phyloP scores from a whole-genome alignment of 345 rosid genomes.

The Salix viminalis region DNA sequence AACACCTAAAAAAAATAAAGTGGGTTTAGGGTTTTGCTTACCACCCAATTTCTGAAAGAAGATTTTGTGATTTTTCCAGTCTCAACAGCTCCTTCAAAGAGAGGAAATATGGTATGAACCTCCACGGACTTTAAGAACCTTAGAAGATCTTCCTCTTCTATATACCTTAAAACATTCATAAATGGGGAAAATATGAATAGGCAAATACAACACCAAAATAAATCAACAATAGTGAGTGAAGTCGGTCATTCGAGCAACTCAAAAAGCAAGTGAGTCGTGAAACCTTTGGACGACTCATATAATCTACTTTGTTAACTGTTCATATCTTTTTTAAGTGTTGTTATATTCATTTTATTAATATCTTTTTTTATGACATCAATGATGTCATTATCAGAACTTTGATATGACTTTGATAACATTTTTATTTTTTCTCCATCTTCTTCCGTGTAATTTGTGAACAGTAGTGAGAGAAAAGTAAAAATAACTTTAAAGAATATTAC shows the following conservation, averaged over 20 bases:
- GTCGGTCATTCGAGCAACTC: no score
- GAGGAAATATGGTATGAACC: constrained; percentile 40
- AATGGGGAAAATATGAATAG: not conserved
- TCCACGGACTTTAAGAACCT: constrained; percentile 42
- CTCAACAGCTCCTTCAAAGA: constrained; percentile 53
- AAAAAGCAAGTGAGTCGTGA: no score
- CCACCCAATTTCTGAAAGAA: constrained; percentile 55
- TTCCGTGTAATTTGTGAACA: no score
- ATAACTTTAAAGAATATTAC: no score
- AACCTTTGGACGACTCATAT: accelerated
- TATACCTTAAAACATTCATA: constrained; percentile 24
- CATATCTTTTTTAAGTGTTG: accelerated
- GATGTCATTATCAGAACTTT: no score
- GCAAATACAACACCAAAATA: not conserved
- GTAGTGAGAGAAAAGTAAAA: no score
- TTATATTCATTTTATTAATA: no score
- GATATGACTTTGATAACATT: no score
- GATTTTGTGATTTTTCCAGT: constrained; percentile 41
- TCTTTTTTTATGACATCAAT: no score
- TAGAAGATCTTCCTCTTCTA: constrained; percentile 48
- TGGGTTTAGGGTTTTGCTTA: constrained; percentile 4
- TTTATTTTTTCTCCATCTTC: no score
- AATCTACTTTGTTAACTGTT: accelerated
- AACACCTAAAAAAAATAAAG: not conserved
- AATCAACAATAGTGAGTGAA: no score